Conservation (phyloP, 2,329 filamentous ascomycete species). For the Colletotrichum musae region DNA sequence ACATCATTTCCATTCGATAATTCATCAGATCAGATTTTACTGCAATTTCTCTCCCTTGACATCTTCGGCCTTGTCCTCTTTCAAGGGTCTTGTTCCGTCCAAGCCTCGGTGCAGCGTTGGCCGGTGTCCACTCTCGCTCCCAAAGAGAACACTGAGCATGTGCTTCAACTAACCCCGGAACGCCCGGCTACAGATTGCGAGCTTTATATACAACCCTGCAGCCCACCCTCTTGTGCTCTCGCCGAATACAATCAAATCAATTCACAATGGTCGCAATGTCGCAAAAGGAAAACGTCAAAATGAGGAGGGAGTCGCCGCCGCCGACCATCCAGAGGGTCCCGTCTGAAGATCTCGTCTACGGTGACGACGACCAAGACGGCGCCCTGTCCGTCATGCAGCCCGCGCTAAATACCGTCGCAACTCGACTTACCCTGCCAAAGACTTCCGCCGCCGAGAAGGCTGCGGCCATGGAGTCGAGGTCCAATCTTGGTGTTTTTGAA, state of each 20-base stretch:
- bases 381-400: slow-evolving; percentile 73
- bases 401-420: slow-evolving; percentile 69
- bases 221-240: background rate
- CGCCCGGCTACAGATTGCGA: slow-evolving; percentile 32
- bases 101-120: slow-evolving; percentile 33
- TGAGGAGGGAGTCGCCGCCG: slow-evolving; percentile 22
- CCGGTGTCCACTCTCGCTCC: slow-evolving; percentile 36
- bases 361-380: slow-evolving; percentile 63
- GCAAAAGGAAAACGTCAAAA: slow-evolving; percentile 26
- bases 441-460: slow-evolving; percentile 72
- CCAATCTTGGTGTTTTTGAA: slow-evolving; percentile 54
- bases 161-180: slow-evolving; percentile 39
- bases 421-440: slow-evolving; percentile 66
- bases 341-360: slow-evolving; percentile 53
- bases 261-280: slow-evolving; percentile 34
- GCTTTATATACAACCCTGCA: slow-evolving; percentile 25
- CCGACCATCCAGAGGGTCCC: slow-evolving; percentile 33
- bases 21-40: slow-evolving; percentile 14
- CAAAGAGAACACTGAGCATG: slow-evolving; percentile 39
- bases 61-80: slow-evolving; percentile 22
- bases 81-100: slow-evolving; percentile 27
- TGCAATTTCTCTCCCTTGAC: background rate
- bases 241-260: background rate
- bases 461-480: slow-evolving; percentile 64
- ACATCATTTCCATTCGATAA: slow-evolving; percentile 5